Conservation (phyloP, 805 yeast species). For the Martiniozyma abietophila region DNA sequence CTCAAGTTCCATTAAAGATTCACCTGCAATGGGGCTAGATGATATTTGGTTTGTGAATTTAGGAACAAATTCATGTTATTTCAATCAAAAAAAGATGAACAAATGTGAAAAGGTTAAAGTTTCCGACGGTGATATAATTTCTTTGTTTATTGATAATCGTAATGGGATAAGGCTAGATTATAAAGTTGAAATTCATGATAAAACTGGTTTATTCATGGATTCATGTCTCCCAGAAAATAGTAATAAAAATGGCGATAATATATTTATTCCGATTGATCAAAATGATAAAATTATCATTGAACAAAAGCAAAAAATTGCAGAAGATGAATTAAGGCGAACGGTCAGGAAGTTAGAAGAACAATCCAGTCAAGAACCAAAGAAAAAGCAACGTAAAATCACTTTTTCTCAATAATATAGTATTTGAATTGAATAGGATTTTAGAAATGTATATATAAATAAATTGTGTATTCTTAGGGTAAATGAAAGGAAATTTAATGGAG, state of each 20-base stretch:
- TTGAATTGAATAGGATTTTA: no score
- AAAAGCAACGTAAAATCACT: no score
- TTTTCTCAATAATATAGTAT: no score
- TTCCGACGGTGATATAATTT: conserved; percentile 55
- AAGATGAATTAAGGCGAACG: no score
- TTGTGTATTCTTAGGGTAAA: no score
- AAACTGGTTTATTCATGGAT: conserved; percentile 53
- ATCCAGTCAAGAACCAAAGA: no score
- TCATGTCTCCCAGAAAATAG: no score
- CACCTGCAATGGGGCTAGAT: conserved; percentile 63
- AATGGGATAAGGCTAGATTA: conserved; percentile 46
- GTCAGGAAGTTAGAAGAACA: no score
- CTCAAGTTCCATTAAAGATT: conserved; percentile 33
- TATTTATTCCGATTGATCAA: conserved; percentile 6
- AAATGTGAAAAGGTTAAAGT: conserved; percentile 54
- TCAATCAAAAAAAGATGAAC: conserved; percentile 52
- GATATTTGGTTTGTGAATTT: conserved; percentile 75
- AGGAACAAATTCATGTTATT: conserved; percentile 71
- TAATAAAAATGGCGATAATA: conserved; percentile 2
- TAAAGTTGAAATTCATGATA: conserved; percentile 42
- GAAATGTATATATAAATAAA: no score
- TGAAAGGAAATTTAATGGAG: no score
- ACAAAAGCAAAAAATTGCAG: no score
- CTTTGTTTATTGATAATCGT: conserved; percentile 53
- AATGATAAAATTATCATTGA: conserved; percentile 6